Evolutionary conservation across 129 eudicot genomes (phyloP).

Genomic region (Ambrosia artemisiifolia): DNA sequence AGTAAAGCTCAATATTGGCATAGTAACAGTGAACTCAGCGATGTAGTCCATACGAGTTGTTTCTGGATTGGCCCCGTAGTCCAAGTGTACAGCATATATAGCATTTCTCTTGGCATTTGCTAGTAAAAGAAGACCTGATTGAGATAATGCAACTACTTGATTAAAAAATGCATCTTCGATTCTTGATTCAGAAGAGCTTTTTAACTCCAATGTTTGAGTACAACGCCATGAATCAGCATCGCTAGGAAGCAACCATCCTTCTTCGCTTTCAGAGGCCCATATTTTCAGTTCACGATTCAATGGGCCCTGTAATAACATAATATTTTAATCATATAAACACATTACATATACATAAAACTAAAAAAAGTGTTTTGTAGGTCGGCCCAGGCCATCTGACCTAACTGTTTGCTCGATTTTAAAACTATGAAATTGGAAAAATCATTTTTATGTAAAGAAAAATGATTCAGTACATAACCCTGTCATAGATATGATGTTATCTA

Average conservation of each 20-base stretch:
- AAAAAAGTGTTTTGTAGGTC: neutral
- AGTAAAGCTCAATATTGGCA: conserved; percentile 88
- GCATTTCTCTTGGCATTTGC: conserved; percentile 94
- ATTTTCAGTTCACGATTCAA: conserved; percentile 74
- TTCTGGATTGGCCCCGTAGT: conserved; percentile 75
- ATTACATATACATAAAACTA: neutral
- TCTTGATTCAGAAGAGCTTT: conserved; percentile 55
- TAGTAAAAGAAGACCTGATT: conserved; percentile 72
- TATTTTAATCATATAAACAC: neutral
- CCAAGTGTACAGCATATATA: conserved; percentile 80
- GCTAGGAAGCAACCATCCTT: conserved; percentile 90
- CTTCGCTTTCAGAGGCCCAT: conserved; percentile 87
- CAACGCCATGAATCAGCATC: conserved; percentile 86
- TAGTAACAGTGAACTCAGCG: conserved; percentile 82
- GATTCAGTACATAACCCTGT: too few relatives aligned
- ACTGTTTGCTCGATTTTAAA: too few relatives aligned
- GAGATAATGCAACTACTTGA: conserved; percentile 73
- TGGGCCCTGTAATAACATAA: conserved; percentile 53
- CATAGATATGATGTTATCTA: too few relatives aligned
- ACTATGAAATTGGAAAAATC: too few relatives aligned
- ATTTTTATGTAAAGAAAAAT: too few relatives aligned
- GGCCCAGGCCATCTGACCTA: neutral
- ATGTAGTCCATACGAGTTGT: conserved; percentile 77
- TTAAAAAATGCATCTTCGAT: conserved; percentile 73
- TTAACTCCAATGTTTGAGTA: conserved; percentile 67